Evolutionary conservation across 2,329 filamentous ascomycete species (phyloP), one percentile per base, ranked within the genome.

Genomic region (Hyphodiscus sp.): DNA sequence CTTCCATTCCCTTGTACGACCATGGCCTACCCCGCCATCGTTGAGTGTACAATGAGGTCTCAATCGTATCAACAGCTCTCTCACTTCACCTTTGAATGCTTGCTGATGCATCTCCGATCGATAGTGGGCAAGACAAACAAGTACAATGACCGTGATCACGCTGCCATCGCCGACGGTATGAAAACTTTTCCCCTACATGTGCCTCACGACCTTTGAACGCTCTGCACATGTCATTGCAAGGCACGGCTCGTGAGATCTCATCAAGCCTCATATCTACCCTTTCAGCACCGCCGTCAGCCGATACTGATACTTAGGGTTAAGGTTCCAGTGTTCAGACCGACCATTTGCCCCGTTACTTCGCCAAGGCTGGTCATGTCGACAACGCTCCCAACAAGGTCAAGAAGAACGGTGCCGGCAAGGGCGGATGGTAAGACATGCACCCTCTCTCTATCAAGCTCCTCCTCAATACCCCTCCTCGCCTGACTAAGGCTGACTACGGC

Each of bases 91-190:
- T 45, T 45, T 19, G 29, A 42, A 52, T 41, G 19, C 47, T 20
- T 51, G 47, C 62, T 65, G 55, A 64, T 46, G 18, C 45, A 3
- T 26, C 20, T 23, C 47, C 47, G 20, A 55, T 58, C 57, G 49
- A 53, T 64, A 96, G 91, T 99, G 92, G 96, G 94, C 77, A 92
- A 94, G 71, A 95, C 92, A 61, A 89, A 92, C 83, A 99, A 97
- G 79, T 82, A 80, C 77, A 95, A 91, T 76, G 90, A 95, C 74
- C 91, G 91, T 75, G 64, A 95, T 78, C 88, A 96, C 76, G 83
- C 83, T 66, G 87, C 81, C 67, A 75, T 89, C 63, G 85, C 86
- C 62, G 87, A 94, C 65, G 88, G 23, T 26, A 26, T 26, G 23
- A 8, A 26, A 4, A 26, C 23, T 3, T 26, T 26, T 8, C 23